Evolutionary conservation across 495 filamentous ascomycete genomes (phyloP), one percentile per base, ranked within the genome.

Genomic region (Hypoxylon intermedium): DNA sequence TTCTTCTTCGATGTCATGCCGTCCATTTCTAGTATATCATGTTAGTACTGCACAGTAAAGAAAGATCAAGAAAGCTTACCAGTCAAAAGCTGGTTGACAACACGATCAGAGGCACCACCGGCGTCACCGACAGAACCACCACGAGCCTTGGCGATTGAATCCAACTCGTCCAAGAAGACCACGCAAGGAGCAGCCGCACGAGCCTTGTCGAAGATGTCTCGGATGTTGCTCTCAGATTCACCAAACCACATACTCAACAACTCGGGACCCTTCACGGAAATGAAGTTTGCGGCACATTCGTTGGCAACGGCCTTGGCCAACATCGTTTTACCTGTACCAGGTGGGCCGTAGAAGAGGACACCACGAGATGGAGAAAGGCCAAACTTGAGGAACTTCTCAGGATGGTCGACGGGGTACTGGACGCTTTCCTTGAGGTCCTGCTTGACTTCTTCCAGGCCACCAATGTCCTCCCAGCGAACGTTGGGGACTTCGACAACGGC

Each of bases 1-100:
- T 98, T 98, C 89, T 98, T 98, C 90, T 98, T 98, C 6, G 93
- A 96, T 42, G 95, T 97, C 92, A 97, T 97, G 68, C 92, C 92
- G 67, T 97, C 92, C 92, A 97, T 97, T 85, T 97, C 92, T 93
- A 69, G 31, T 65, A 34, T 61, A 28, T 2, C 6, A 16, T 26
- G 68, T 87, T 79, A 87, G 85, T 64, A 46, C 26, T 9, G 15
- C 5, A n/a, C 34, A 11, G 7, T 18, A 9, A 5, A 24, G 0
- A 15, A 12, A 5, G 38, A 19, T 16, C 24, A 31, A 13, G 23
- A 9, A 60, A 70, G 78, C 87, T 84, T 85, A 93, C 91, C 92
- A 51, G 94, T 98, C 73, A 98, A 79, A 75, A 98, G 90, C 83
- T 97, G 95, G 80, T 98, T 98, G 75, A 98, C 94, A 65, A 98